Conservation (phyloP, 2,329 filamentous ascomycete species). For the Chaetomiaceae sp. region DNA sequence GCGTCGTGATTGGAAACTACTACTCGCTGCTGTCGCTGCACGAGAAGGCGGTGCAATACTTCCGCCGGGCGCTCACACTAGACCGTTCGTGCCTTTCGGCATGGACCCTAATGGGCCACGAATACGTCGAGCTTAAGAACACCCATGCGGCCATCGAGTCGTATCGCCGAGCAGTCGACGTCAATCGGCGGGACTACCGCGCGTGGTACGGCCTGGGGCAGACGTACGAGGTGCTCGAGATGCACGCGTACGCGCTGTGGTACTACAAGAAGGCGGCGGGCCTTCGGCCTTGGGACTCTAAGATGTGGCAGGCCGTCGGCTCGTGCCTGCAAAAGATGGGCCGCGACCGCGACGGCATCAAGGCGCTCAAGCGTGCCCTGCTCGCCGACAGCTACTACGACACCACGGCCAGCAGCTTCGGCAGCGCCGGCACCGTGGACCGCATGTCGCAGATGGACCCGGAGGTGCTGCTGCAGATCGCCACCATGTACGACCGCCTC, state of each 20-base stretch:
- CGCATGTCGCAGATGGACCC: constrained; percentile 69
- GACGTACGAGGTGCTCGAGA: constrained; percentile 95
- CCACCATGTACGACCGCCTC: constrained; percentile 78
- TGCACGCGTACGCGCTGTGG: constrained; percentile 95
- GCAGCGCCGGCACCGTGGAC: constrained; percentile 45
- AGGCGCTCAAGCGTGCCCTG: constrained; percentile 87
- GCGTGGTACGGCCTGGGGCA: constrained; percentile 98
- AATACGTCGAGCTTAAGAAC: constrained; percentile 98
- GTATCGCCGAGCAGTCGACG: constrained; percentile 90
- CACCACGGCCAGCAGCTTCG: constrained; percentile 51
- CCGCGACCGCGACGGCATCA: constrained; percentile 83
- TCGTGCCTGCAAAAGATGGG: constrained; percentile 88
- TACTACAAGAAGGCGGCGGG: constrained; percentile 96
- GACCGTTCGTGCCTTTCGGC: constrained; percentile 89
- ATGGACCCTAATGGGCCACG: constrained; percentile 98
- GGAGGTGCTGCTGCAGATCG: constrained; percentile 86
- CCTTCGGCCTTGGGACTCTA: constrained; percentile 90
- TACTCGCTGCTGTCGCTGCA: constrained; percentile 92
- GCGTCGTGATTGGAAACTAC: constrained; percentile 95
- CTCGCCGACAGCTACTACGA: constrained; percentile 86
- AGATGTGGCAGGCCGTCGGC: constrained; percentile 98
- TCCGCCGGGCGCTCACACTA: constrained; percentile 83
- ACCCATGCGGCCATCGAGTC: constrained; percentile 97
- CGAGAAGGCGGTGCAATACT: constrained; percentile 97
- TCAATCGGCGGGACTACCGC: constrained; percentile 92